Conservation (phyloP, 2,329 filamentous ascomycete genomes). For the Cryoendolithus antarcticus region DNA sequence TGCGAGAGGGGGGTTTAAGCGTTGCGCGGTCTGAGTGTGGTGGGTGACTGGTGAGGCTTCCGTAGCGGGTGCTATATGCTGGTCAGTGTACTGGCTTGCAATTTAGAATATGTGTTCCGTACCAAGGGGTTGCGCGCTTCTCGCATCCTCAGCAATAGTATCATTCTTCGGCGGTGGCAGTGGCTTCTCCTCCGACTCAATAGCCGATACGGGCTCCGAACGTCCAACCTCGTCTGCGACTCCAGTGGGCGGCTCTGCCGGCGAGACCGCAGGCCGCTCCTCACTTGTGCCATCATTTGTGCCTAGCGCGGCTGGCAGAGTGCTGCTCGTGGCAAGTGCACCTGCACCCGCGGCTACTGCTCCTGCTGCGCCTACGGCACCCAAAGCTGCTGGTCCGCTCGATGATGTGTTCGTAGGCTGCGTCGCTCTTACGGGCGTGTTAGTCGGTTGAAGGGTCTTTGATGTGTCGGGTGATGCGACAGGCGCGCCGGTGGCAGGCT, state of each 20-base stretch:
- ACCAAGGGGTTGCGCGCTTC: not conserved
- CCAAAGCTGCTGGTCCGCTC: constrained; percentile 1
- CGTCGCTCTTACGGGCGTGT: constrained; percentile 5
- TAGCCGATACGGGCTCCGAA: constrained; percentile 3
- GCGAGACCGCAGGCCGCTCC: constrained; percentile 1
- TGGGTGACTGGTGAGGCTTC: not conserved
- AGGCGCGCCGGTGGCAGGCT: not conserved
- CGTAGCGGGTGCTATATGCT: too few species aligned
- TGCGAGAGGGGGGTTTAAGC: not conserved
- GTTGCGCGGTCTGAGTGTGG: not conserved
- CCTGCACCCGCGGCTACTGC: not conserved
- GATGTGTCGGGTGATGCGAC: constrained; percentile 1
- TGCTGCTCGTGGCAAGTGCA: not conserved
- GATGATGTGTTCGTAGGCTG: constrained; percentile 3
- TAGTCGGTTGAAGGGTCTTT: constrained; percentile 4
- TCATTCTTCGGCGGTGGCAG: constrained; percentile 4
- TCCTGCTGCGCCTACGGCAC: not conserved
- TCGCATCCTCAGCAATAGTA: constrained; percentile 5
- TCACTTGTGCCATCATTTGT: not conserved
- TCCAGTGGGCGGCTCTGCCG: not conserved
- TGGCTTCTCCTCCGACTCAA: constrained; percentile 3
- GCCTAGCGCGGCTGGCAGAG: not conserved
- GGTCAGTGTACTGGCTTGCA: not conserved
- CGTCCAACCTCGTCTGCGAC: not conserved
- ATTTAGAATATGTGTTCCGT: not conserved